Percentiles rank a stretch among this genome's conserved stretches.
Conservation (phyloP, 2,329 filamentous ascomycete genomes). For the Mycosphaerella sp. region DNA sequence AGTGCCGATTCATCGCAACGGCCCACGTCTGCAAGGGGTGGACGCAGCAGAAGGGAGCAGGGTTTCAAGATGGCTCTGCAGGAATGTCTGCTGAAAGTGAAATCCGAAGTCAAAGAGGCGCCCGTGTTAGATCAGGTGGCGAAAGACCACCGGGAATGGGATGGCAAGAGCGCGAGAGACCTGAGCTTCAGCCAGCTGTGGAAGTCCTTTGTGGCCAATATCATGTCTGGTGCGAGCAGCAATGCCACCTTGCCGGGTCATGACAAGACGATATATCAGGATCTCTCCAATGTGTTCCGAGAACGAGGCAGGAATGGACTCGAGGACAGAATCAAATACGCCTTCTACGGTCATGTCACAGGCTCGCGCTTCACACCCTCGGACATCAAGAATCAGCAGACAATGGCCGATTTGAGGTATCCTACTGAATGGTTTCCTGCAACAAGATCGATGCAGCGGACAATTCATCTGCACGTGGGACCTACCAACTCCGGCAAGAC, state of each 20-base stretch:
- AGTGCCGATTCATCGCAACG: not conserved
- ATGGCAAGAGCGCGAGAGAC: conserved; percentile 21
- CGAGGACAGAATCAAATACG: conserved; percentile 50
- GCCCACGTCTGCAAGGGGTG: not conserved
- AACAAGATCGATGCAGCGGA: conserved; percentile 72
- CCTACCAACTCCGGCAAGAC: conserved; percentile 99
- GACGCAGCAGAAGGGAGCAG: conserved; percentile 5
- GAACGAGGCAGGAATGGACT: conserved; percentile 24
- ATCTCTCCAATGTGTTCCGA: conserved; percentile 16
- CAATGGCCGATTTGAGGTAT: conserved; percentile 74
- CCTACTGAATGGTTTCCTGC: conserved; percentile 89
- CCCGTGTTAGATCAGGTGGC: conserved; percentile 30
- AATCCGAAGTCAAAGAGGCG: conserved; percentile 29
- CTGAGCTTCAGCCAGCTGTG: conserved; percentile 26
- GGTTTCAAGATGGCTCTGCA: conserved; percentile 22
- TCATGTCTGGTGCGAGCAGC: conserved; percentile 38
- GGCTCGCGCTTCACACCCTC: conserved; percentile 52
- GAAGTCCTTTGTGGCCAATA: conserved; percentile 22
- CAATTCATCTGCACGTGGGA: conserved; percentile 86
- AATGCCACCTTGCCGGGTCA: not conserved
- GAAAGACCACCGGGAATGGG: conserved; percentile 22
- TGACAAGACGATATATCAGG: conserved; percentile 13
- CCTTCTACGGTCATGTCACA: conserved; percentile 62
- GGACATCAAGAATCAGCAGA: conserved; percentile 54
- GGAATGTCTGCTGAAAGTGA: conserved; percentile 22